Conservation (phyloP, 257 asterid species). For the Solanum chiquidenum region DNA sequence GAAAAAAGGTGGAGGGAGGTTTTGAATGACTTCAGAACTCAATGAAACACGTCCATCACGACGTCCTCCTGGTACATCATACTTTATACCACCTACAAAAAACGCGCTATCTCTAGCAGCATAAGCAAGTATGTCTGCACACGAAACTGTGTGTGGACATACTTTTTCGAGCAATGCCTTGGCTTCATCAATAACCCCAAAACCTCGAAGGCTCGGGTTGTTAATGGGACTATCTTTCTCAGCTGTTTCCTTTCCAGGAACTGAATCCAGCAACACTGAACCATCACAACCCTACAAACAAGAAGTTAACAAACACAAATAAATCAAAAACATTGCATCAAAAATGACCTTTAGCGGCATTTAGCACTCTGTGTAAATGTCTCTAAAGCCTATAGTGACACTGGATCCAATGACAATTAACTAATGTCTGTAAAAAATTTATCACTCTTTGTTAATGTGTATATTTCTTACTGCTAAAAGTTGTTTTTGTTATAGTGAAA, state of each 20-base stretch:
- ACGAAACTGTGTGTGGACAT: not conserved
- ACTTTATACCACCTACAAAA: not conserved
- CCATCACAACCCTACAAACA: not conserved
- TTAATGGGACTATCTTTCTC: constrained; percentile 1
- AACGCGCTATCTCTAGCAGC: not conserved
- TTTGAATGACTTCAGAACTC: not conserved
- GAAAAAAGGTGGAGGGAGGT: constrained; percentile 4
- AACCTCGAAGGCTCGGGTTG: not conserved
- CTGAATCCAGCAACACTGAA: not conserved
- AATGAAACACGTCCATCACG: not conserved
- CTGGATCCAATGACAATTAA: not conserved
- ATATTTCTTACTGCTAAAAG: not conserved
- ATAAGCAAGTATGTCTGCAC: not conserved
- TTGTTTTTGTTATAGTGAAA: not conserved
- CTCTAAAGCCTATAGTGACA: not conserved
- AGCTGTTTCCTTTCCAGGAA: not conserved
- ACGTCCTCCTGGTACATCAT: not conserved
- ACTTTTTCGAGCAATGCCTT: not conserved
- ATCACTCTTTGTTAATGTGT: not conserved
- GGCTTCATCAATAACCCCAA: not conserved
- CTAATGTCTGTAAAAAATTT: not conserved
- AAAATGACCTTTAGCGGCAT: not conserved
- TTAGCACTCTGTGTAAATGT: not conserved
- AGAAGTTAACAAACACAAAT: not conserved
- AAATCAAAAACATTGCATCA: not conserved